Evolutionary conservation across 352 stramenopile species (phyloP), one percentile per base, ranked within the genome.

Genomic region (Phytophthora cryptogea): DNA sequence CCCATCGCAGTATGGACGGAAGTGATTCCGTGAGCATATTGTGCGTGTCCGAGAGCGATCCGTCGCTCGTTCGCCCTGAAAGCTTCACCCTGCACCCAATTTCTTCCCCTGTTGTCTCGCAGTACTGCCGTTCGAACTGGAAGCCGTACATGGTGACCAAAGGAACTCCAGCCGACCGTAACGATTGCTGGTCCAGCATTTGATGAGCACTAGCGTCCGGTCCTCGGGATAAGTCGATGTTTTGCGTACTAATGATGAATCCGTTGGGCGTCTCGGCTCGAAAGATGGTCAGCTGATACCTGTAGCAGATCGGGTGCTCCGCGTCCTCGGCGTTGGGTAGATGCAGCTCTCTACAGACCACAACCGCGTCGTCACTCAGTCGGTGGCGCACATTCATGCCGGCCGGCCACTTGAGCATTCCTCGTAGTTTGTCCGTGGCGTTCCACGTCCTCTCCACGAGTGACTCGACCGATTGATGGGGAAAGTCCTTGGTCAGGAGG

Each of bases 401-500:
- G 8, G 68, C 49, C 3, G 67, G 28, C 55, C 66, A 74, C 14
- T 58, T 60, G 37, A 83, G 61, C 37, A 86, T 60, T 20, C 50
- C 42, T 16, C 59, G 39, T 45, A 69, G 41, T 28, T 72, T 31
- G 10, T 74, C 41, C 5, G 58, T 82, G 8, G 63, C 55, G 23
- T 68, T 50, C 77, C 74, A 84, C 30, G 77, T 79, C 36, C 57
- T 61, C 23, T 68, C 47, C 4, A 66, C 64, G 4, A 87, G 53
- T 13, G 37, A 20, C 28, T 54, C 59, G 3, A 65, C 44, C 16
- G 37, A 50, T 33, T 81, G 69, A 17, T 70, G 48, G 4, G 54
- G 45, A 36, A 87, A 84, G 26, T 63, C 59, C 67, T 84, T 87
- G 14, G 55, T 66, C 57, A 83, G 67, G 26, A 68, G 66, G 47